These are phyloP conservation scores for Cladophialophora chaetospira DNA, from an alignment of 2,329 filamentous ascomycete species.

Conservation along the genomic window DNA sequence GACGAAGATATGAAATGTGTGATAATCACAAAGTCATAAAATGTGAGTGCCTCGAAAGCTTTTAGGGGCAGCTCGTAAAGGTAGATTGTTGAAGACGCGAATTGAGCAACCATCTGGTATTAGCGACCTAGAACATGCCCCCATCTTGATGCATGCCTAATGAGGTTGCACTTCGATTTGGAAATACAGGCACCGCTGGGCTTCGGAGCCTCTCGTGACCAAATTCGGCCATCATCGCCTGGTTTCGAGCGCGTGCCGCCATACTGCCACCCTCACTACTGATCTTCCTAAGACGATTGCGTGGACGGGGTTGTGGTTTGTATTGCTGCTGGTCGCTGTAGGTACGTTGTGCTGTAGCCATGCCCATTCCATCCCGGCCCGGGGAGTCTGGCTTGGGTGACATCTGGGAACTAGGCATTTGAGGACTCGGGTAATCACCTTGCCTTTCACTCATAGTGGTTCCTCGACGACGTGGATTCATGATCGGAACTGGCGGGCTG, in stretches of 20 bases:
- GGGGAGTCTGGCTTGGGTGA: slow-evolving; percentile 11
- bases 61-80: neutral
- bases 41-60: too few relatives aligned
- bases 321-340: slow-evolving; percentile 19
- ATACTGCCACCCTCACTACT: slow-evolving; percentile 55
- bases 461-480: slow-evolving; percentile 61
- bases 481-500: slow-evolving; percentile 58
- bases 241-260: slow-evolving; percentile 48
- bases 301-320: slow-evolving; percentile 33
- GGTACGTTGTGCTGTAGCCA: slow-evolving; percentile 2
- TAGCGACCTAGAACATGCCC: slow-evolving; percentile 33
- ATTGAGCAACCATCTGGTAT: neutral
- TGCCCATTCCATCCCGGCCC: neutral
- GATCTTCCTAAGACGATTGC: slow-evolving; percentile 50
- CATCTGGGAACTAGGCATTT: slow-evolving; percentile 19
- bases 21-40: too few relatives aligned
- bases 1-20: too few relatives aligned
- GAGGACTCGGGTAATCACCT: slow-evolving; percentile 15
- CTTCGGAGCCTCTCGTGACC: slow-evolving; percentile 28
- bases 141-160: slow-evolving; percentile 29
- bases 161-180: slow-evolving; percentile 32
- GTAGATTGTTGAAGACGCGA: neutral
- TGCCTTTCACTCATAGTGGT: slow-evolving; percentile 46
- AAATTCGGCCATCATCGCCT: slow-evolving; percentile 38
- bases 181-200: slow-evolving; percentile 30